A percentile compares a stretch with the other conserved stretches of the same genome.
phyloP scores from a whole-genome alignment of 768 basidiomycete species.

The Mycena latifolia region DNA sequence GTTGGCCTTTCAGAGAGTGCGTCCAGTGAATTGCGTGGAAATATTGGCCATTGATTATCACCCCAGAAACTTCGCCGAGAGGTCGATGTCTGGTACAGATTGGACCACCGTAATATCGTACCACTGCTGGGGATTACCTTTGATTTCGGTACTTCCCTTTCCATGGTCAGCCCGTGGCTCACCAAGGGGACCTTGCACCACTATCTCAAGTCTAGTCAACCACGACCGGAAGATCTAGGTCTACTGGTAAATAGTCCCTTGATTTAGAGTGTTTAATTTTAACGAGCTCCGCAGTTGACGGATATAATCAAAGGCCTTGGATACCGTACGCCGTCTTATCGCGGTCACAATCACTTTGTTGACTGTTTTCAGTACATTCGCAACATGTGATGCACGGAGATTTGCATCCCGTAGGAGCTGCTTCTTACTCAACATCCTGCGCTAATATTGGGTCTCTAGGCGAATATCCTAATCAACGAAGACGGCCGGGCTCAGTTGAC shows the following conservation, averaged over 20 bases:
- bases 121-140: slow-evolving; percentile 12
- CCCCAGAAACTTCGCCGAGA: slow-evolving; percentile 20
- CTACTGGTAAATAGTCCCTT: not conserved
- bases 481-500: slow-evolving; percentile 4
- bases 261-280: no score
- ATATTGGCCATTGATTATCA: no score
- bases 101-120: slow-evolving; percentile 16
- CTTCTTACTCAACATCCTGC: not conserved
- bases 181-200: not conserved
- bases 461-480: slow-evolving; percentile 13
- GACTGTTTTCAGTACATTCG: slow-evolving; percentile 1
- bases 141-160: slow-evolving; percentile 19
- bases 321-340: slow-evolving; percentile 1
- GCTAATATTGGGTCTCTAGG: not conserved
- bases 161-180: slow-evolving; percentile 22
- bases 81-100: slow-evolving; percentile 16
- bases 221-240: not conserved
- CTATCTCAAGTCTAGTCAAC: not conserved
- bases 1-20: slow-evolving; percentile 1
- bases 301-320: not conserved
- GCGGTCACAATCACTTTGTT: not conserved
- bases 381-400: slow-evolving; percentile 13
- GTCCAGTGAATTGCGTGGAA: not conserved
- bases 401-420: slow-evolving; percentile 10
- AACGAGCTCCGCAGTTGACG: not conserved